Percentiles rank a stretch among this genome's conserved stretches.
phyloP scores from a whole-genome alignment of 345 rosid genomes.

The Euphorbia peplus region DNA sequence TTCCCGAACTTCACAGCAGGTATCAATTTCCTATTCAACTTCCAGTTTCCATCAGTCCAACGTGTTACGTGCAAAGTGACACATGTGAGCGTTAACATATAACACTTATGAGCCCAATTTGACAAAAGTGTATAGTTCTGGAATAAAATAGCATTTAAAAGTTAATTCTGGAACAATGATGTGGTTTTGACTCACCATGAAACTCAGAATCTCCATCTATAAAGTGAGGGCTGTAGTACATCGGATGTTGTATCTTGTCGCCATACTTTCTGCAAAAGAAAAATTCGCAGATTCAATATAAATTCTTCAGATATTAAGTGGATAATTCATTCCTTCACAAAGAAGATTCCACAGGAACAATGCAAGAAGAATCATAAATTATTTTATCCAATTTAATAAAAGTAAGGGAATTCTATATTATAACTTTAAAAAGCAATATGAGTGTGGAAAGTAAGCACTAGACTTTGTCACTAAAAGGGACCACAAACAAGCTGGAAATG shows the following conservation, averaged over 20 bases:
- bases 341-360: background rate
- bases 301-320: too few relatives aligned
- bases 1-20: too few relatives aligned
- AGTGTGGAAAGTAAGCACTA: constrained; percentile 8
- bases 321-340: background rate
- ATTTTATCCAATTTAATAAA: background rate
- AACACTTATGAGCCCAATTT: too few relatives aligned
- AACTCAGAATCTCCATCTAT: constrained; percentile 60
- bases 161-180: background rate
- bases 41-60: too few relatives aligned
- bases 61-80: too few relatives aligned
- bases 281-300: background rate
- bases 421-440: background rate
- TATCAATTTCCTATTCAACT: too few relatives aligned
- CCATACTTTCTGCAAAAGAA: constrained; percentile 42
- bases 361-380: background rate
- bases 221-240: constrained; percentile 41
- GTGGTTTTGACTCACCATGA: constrained; percentile 40
- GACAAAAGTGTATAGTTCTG: too few relatives aligned
- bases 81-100: too few relatives aligned
- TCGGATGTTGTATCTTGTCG: constrained; percentile 51
- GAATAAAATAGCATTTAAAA: background rate
- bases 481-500: constrained; percentile 19
- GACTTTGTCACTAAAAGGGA: constrained; percentile 16
- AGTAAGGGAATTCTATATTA: background rate